These are phyloP conservation scores for Cercophora sp. DNA, from an alignment of 495 filamentous ascomycete species.

Conservation along the genomic window DNA sequence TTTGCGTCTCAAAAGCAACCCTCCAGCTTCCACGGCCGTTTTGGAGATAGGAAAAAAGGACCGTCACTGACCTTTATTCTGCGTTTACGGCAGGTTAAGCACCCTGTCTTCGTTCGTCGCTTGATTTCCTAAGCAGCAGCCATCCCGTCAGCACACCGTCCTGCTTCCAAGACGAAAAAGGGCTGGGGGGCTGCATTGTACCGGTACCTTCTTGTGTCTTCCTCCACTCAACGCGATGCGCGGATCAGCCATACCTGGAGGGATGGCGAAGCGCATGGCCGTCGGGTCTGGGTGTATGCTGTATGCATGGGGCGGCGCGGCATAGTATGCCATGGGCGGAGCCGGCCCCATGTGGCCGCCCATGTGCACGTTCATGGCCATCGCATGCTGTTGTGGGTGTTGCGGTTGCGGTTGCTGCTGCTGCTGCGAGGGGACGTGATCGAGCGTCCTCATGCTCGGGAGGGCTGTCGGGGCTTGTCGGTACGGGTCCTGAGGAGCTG, in stretches of 20 bases:
- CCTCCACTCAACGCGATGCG: slow-evolving; percentile 69
- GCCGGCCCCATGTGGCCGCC: slow-evolving; percentile 30
- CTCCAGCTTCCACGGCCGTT: too few relatives aligned
- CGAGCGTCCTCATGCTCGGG: slow-evolving; percentile 63
- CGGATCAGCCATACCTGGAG: slow-evolving; percentile 48
- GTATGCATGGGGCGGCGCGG: slow-evolving; percentile 39
- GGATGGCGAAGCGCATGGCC: slow-evolving; percentile 54
- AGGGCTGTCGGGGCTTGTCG: slow-evolving; percentile 49
- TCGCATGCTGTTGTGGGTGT: slow-evolving; percentile 26
- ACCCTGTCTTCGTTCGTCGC: slow-evolving; percentile 94
- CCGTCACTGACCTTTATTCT: slow-evolving; percentile 85
- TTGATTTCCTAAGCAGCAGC: slow-evolving; percentile 72
- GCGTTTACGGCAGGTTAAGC: slow-evolving; percentile 92
- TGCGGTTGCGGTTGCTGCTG: slow-evolving; percentile 40
- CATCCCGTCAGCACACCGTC: slow-evolving; percentile 18
- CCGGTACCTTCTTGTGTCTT: slow-evolving; percentile 77
- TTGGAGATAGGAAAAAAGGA: slow-evolving; percentile 6
- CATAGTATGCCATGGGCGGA: slow-evolving; percentile 39
- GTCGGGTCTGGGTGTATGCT: slow-evolving; percentile 29
- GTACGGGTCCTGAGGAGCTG: slow-evolving; percentile 25
- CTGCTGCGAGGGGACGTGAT: slow-evolving; percentile 43
- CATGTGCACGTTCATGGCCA: slow-evolving; percentile 35
- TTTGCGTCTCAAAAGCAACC: background rate
- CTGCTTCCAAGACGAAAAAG: slow-evolving; percentile 2
- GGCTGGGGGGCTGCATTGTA: slow-evolving; percentile 8